Evolutionary conservation across 345 rosid genomes (phyloP), one percentile per base, ranked within the genome.

Genomic region (Eucalyptus grandis): DNA sequence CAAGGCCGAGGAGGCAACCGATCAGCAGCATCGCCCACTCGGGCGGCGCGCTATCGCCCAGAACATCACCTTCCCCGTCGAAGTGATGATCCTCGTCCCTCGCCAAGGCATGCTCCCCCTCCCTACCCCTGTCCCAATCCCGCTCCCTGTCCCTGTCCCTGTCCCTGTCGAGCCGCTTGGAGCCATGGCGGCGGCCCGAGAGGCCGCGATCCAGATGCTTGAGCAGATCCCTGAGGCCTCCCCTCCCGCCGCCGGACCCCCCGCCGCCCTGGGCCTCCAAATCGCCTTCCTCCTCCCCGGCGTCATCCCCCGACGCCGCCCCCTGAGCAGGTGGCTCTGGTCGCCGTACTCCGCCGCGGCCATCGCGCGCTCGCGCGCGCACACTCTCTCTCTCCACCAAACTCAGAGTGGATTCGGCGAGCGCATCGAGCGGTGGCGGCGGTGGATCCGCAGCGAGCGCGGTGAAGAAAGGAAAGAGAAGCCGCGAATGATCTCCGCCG

Each of bases 21-120:
- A 98, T 92, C 56, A 98, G 98, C 82, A 98, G 95, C 90, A 98
- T 90, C 51, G 98, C 99, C 98, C 99, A 97, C 86, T 98, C 99
- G 31, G 99, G 99, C 82, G 99, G 96, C 31, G 99, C 99, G 69
- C 94, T 95, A 85, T 95, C 98, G 13, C 92, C 96, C 19, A 96
- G 92, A 46, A 92, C 95, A 89, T 95, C 95, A 89, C 92, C 93
- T 44, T 88, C 91, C 15, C 82, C 88, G 51, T 90, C 91, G 49
- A 87, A 62, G 40, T 90, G 88, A 89, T 88, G 88, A 46, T 86
- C 90, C 37, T 56, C 90, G 19, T 86, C 92, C 69, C 87, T 88
- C 90, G 4, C 86, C 22, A 16, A 91, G 87, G 46, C n/a, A n/a
- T n/a, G 72, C 86, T 88, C 91, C 19, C 89, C 72, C 7, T 95